phyloP scores from a whole-genome alignment of 176 grass and related monocot genomes.

The Bothriochloa decipiens region DNA sequence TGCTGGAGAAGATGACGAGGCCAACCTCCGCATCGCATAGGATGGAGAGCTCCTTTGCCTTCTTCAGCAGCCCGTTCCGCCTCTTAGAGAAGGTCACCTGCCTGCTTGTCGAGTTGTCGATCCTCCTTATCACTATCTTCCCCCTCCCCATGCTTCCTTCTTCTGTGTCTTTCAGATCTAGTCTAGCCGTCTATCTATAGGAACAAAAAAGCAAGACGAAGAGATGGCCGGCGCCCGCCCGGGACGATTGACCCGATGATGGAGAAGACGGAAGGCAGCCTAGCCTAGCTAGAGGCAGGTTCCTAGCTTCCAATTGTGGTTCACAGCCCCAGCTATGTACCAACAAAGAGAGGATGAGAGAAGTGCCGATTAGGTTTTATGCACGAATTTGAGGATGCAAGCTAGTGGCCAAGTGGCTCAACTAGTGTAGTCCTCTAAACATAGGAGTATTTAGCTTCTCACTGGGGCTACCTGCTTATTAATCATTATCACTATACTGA shows the following conservation, averaged over 20 bases:
- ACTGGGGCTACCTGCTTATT: background rate
- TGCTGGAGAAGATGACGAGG: conserved; percentile 73
- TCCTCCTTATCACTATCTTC: conserved; percentile 71
- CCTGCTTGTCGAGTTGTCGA: conserved; percentile 74
- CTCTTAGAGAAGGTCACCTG: conserved; percentile 86
- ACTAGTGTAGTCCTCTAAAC: conserved; percentile 7
- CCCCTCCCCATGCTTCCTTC: conserved; percentile 59
- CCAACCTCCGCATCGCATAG: conserved; percentile 78
- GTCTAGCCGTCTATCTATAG: background rate
- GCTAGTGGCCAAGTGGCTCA: conserved; percentile 38
- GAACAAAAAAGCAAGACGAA: background rate
- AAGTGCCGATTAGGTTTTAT: conserved; percentile 49
- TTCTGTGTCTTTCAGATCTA: conserved; percentile 20
- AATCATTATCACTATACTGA: background rate
- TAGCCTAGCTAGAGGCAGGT: background rate
- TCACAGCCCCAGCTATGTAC: background rate
- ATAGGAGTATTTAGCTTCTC: conserved; percentile 11
- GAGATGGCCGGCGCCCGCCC: background rate
- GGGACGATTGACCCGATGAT: conserved; percentile 19
- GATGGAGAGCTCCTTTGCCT: conserved; percentile 76
- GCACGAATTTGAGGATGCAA: conserved; percentile 33
- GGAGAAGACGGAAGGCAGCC: background rate
- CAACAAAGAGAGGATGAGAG: conserved; percentile 11
- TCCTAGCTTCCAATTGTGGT: conserved; percentile 14
- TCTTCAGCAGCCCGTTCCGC: conserved; percentile 70